phyloP scores from a whole-genome alignment of 2,329 filamentous ascomycete genomes.

The Calonectria pauciramosa region DNA sequence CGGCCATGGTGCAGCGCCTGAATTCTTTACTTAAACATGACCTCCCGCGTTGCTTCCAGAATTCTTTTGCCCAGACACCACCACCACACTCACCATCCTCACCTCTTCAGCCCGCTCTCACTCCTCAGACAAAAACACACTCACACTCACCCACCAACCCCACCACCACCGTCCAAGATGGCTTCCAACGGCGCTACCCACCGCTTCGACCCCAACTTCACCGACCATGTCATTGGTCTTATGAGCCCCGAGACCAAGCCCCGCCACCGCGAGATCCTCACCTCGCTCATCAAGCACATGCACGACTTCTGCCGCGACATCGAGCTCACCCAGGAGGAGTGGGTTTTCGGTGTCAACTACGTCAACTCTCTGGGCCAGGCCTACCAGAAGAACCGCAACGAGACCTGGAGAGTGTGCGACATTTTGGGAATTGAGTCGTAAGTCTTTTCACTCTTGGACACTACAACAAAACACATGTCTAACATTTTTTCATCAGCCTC shows the following conservation, averaged over 20 bases:
- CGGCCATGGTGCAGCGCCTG: not conserved
- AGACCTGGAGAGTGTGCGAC: slow-evolving; percentile 80
- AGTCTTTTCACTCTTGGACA: slow-evolving; percentile 45
- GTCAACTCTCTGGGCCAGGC: slow-evolving; percentile 81
- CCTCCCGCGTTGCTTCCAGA: not conserved
- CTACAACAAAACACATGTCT: not conserved
- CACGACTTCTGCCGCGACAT: slow-evolving; percentile 85
- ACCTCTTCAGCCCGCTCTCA: not conserved
- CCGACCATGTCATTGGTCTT: slow-evolving; percentile 77
- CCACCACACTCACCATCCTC: not conserved
- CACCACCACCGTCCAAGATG: slow-evolving; percentile 5
- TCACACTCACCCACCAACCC: not conserved
- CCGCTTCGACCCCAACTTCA: slow-evolving; percentile 82
- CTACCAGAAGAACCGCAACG: slow-evolving; percentile 77
- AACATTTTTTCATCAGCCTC: slow-evolving; percentile 56
- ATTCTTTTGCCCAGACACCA: not conserved
- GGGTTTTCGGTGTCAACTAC: slow-evolving; percentile 81
- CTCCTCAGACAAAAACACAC: not conserved
- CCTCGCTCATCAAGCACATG: slow-evolving; percentile 76
- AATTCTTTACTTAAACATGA: slow-evolving; percentile 9
- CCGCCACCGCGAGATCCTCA: slow-evolving; percentile 74
- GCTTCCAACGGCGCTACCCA: slow-evolving; percentile 28
- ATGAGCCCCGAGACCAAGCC: slow-evolving; percentile 79
- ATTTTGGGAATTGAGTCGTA: slow-evolving; percentile 81
- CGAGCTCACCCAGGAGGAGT: slow-evolving; percentile 82